phyloP scores from a whole-genome alignment of 2,329 filamentous ascomycete species.

The Remersonia thermophila region DNA sequence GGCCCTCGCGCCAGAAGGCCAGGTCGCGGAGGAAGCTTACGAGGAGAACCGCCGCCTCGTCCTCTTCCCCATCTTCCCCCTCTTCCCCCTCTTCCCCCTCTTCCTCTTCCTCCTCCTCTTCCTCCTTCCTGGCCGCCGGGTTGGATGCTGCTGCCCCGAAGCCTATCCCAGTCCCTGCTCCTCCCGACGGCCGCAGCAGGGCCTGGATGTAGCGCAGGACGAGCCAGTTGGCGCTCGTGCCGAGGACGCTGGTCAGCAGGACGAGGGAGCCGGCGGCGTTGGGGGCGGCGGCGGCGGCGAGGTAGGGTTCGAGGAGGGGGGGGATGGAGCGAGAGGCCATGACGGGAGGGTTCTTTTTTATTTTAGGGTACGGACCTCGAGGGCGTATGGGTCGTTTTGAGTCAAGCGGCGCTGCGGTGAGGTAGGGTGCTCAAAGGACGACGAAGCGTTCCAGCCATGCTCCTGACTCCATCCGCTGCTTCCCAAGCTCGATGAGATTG shows the following conservation, averaged over 20 bases:
- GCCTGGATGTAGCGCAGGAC: constrained; percentile 43
- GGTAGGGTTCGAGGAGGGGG: constrained; percentile 51
- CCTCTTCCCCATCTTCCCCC: not conserved
- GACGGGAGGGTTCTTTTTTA: not conserved
- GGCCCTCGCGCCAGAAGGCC: constrained; percentile 65
- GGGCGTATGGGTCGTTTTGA: no score
- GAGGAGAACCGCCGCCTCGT: constrained; percentile 47
- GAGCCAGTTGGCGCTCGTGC: constrained; percentile 54
- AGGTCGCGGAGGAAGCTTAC: constrained; percentile 73
- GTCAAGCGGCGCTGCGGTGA: no score
- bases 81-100: not conserved
- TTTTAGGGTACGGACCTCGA: not conserved
- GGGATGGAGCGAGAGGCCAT: constrained; percentile 45
- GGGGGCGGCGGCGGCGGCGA: constrained; percentile 42
- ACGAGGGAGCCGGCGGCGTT: constrained; percentile 34
- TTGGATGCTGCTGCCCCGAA: constrained; percentile 10
- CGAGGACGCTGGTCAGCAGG: constrained; percentile 56
- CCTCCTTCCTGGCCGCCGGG: constrained; percentile 14
- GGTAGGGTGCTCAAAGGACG: no score
- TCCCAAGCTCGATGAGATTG: no score
- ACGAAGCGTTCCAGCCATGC: no score
- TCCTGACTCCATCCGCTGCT: no score
- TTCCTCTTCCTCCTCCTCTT: no score
- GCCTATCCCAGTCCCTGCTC: constrained; percentile 3
- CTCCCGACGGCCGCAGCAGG: constrained; percentile 22